phyloP scores from a whole-genome alignment of 306 rosid genomes.

The Cicer cuneatum region DNA sequence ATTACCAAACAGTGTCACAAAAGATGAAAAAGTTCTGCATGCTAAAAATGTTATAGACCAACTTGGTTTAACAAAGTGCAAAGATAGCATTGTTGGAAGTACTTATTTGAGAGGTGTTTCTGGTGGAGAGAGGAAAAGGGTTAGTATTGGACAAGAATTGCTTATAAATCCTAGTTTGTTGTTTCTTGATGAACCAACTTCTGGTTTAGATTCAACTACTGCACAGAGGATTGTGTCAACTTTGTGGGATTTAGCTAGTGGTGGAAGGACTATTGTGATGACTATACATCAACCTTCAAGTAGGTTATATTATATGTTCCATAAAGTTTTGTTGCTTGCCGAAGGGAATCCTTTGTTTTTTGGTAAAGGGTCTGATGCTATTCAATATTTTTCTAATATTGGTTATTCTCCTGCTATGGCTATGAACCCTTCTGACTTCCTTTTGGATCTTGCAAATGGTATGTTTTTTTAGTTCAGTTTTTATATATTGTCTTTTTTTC shows the following conservation, averaged over 20 bases:
- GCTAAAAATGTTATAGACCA: slow-evolving; percentile 60
- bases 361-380: slow-evolving; percentile 68
- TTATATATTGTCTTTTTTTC: too few relatives aligned
- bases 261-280: slow-evolving; percentile 74
- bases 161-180: slow-evolving; percentile 74
- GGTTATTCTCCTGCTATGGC: slow-evolving; percentile 64
- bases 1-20: slow-evolving; percentile 54
- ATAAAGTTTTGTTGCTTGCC: slow-evolving; percentile 67
- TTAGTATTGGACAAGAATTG: slow-evolving; percentile 83
- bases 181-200: slow-evolving; percentile 82
- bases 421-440: slow-evolving; percentile 84
- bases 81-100: slow-evolving; percentile 61
- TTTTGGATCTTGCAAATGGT: slow-evolving; percentile 86
- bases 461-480: slow-evolving; percentile 28
- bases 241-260: slow-evolving; percentile 62
- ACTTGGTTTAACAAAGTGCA: slow-evolving; percentile 67
- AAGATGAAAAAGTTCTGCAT: slow-evolving; percentile 47
- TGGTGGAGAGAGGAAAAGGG: slow-evolving; percentile 86
- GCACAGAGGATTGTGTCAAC: slow-evolving; percentile 73
- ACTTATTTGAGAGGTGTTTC: slow-evolving; percentile 64
- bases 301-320: slow-evolving; percentile 68
- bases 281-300: slow-evolving; percentile 89
- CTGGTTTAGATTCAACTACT: slow-evolving; percentile 79
- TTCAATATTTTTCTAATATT: slow-evolving; percentile 61
- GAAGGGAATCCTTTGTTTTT: slow-evolving; percentile 71